Evolutionary conservation across 352 stramenopile species (phyloP), one percentile per base, ranked within the genome.

Genomic region (Phytopythium mirpurense): DNA sequence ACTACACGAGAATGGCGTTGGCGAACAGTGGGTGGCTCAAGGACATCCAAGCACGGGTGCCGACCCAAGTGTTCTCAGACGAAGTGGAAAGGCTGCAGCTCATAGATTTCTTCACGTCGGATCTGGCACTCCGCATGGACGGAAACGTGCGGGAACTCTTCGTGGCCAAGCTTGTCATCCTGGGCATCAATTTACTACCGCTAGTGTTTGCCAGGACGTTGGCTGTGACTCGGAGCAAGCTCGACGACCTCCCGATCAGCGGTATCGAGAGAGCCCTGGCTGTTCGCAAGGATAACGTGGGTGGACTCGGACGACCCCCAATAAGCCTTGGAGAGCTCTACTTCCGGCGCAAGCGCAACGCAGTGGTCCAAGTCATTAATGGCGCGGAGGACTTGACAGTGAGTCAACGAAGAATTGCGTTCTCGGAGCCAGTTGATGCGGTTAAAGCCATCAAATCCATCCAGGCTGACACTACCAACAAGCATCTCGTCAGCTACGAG

Each of bases 161-260:
- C 21, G 38, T 51, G 19, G 23, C 40, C 7, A 78, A 78, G 44
- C n/a, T 77, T 2, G n/a, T 49, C 1, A 47, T 77, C 23, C 44
- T 77, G 2, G 54, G 21, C 0, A 12, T 71, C 8, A 77, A 73
- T 49, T 29, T 72, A 10, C 12, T 77, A 0, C 59, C 64, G 5
- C 16, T 77, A 9, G 2, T 65, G n/a, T 29, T 67, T 37, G 32
- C 32, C 34, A 65, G 24, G 31, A 59, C 56, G 38, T 65, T 66
- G 34, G 45, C 35, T 2, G 40, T 51, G 35, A 54, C 35, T 11
- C 15, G 5, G 23, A 10, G 5, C 1, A 32, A 26, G 10, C 29
- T 41, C 38, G 34, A 47, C 1, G 24, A 44, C 11, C 5, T 54
- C 24, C 16, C 18, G 31, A 26, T 54, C 10, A 54, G 44, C 23